phyloP scores from a whole-genome alignment of 176 grass and related monocot genomes.

The Rhynchospora pubera region DNA sequence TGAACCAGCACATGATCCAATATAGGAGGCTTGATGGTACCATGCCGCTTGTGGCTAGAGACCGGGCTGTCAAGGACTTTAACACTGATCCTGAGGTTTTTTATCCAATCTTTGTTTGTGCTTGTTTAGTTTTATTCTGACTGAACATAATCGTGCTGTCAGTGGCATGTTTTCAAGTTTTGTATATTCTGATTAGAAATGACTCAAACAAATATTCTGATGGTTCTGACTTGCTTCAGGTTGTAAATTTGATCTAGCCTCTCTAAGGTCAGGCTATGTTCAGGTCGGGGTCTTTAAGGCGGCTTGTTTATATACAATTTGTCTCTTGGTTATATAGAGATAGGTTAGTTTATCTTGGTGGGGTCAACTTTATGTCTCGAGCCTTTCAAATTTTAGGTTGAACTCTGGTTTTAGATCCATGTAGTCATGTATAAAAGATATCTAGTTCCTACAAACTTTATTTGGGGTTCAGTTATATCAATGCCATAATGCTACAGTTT shows the following conservation, averaged over 20 bases:
- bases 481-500: background rate
- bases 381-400: background rate
- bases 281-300: background rate
- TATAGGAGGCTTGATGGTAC: constrained; percentile 96
- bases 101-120: background rate
- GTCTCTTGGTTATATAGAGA: background rate
- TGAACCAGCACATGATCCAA: constrained; percentile 75
- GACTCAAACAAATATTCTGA: background rate
- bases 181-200: background rate
- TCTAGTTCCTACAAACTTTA: background rate
- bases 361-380: background rate
- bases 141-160: background rate
- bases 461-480: background rate
- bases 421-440: background rate
- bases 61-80: constrained; percentile 81
- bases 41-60: constrained; percentile 82
- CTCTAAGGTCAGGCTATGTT: background rate
- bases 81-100: constrained; percentile 92
- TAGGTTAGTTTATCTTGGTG: background rate
- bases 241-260: background rate
- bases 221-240: background rate
- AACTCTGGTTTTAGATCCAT: background rate
- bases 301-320: background rate
- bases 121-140: constrained; percentile 3
- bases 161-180: background rate